Percentiles rank a stretch among this genome's conserved stretches.
Conservation (phyloP, 2,329 filamentous ascomycete genomes). For the Pseudogymnoascus verrucosus region DNA sequence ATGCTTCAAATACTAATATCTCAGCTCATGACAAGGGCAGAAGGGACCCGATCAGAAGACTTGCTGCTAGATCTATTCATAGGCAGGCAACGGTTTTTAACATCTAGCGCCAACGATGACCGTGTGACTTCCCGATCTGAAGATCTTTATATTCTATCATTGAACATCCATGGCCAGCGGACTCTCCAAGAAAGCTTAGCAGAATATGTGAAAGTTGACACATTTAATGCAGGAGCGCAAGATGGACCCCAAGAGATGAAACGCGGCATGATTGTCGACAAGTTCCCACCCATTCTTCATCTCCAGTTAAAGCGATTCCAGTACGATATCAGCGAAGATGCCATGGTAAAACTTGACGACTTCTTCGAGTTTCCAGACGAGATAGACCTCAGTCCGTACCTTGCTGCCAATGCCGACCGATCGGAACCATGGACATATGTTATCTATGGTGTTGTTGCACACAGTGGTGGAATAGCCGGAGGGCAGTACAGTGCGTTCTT, state of each 20-base stretch:
- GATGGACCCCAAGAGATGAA: conserved; percentile 91
- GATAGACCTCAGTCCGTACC: conserved; percentile 78
- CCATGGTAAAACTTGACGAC: conserved; percentile 98
- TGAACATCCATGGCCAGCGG: conserved; percentile 92
- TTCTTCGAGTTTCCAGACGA: conserved; percentile 80
- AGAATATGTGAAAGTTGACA: conserved; percentile 94
- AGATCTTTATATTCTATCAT: conserved; percentile 97
- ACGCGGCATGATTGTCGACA: conserved; percentile 95
- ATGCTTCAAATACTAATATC: conserved; percentile 95
- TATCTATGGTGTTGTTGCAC: conserved; percentile 88
- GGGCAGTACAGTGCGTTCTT: conserved; percentile 98
- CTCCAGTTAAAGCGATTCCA: conserved; percentile 96
- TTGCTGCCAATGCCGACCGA: conserved; percentile 76
- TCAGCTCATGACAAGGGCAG: conserved; percentile 94
- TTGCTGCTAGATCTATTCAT: conserved; percentile 86
- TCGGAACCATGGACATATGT: conserved; percentile 89
- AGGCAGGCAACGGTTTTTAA: conserved; percentile 97
- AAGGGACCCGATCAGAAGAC: conserved; percentile 85
- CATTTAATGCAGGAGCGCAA: conserved; percentile 79
- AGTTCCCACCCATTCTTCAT: conserved; percentile 88
- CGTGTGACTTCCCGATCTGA: conserved; percentile 93
- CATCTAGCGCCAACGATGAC: conserved; percentile 95
- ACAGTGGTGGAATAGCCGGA: conserved; percentile 92
- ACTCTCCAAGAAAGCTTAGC: conserved; percentile 89
- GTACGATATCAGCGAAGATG: conserved; percentile 91